phyloP scores from a whole-genome alignment of 495 filamentous ascomycete species.

The Aspergillus leporis region DNA sequence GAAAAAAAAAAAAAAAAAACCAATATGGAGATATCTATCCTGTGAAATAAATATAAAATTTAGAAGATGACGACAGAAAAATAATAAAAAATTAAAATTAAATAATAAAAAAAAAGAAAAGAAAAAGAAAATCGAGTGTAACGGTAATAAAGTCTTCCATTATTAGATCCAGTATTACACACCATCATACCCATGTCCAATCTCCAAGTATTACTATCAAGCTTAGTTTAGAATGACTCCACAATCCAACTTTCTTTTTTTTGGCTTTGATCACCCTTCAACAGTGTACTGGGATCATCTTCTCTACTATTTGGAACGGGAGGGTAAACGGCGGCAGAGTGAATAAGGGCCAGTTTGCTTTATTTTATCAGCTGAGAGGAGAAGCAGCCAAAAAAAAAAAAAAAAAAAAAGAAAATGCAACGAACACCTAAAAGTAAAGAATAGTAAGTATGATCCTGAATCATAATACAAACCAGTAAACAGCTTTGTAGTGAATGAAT shows the following conservation, averaged over 20 bases:
- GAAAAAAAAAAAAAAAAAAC: neutral
- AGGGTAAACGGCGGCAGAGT: neutral
- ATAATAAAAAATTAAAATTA: neutral
- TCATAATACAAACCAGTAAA: neutral
- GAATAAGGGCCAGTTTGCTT: neutral
- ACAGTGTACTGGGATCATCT: conserved; percentile 7
- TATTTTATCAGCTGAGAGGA: neutral
- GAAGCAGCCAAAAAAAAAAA: neutral
- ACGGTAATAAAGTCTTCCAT: conserved; percentile 1
- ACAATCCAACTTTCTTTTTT: conserved; percentile 15
- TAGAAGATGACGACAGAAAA: neutral
- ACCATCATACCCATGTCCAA: conserved; percentile 1
- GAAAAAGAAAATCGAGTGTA: neutral
- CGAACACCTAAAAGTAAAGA: neutral
- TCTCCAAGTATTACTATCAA: conserved; percentile 9
- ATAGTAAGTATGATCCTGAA: neutral
- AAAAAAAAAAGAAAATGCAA: neutral
- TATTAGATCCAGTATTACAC: conserved; percentile 5
- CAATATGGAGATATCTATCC: neutral
- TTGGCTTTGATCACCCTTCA: conserved; percentile 3
- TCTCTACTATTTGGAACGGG: neutral
- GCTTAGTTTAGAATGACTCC: conserved; percentile 13
- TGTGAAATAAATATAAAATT: neutral
- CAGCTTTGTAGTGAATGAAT: conserved; percentile 1
- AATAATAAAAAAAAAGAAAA: neutral